Percentiles rank a stretch among this genome's conserved stretches.
Conservation (phyloP, 495 filamentous ascomycete species). For the Lindgomyces ingoldianus region DNA sequence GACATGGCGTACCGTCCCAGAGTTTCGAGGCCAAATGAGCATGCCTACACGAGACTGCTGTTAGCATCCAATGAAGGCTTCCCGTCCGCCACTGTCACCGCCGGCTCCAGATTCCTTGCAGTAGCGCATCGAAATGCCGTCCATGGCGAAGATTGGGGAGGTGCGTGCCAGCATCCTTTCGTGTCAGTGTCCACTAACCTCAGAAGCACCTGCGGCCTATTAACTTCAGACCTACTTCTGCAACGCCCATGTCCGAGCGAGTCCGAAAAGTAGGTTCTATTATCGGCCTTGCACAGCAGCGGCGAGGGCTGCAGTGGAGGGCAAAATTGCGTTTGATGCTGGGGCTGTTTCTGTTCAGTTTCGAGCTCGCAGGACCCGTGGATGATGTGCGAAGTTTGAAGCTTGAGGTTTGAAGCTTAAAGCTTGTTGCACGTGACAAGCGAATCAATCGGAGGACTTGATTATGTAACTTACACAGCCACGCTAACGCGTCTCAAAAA, state of each 20-base stretch:
- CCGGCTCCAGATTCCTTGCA: conserved; percentile 6
- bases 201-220: not conserved
- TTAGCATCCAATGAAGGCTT: conserved; percentile 8
- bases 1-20: conserved; percentile 10
- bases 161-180: not conserved
- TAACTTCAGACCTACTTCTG: not conserved
- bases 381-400: too few species aligned
- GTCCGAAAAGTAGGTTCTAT: conserved; percentile 7
- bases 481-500: not conserved
- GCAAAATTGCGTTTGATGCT: not conserved
- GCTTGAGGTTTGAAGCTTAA: too few species aligned
- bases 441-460: not conserved
- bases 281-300: not conserved
- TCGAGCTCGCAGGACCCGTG: not conserved
- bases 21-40: conserved; percentile 4
- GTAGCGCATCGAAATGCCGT: not conserved
- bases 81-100: not conserved
- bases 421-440: not conserved
- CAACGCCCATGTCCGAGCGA: conserved; percentile 12
- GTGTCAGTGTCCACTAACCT: not conserved
- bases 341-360: conserved; percentile 7
- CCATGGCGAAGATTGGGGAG: not conserved
- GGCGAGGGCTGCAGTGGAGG: not conserved
- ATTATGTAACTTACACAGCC: not conserved
- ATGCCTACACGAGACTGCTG: conserved; percentile 18